Percentiles rank a stretch among this genome's conserved stretches.
phyloP scores from a whole-genome alignment of 2,329 filamentous ascomycete species.

The Neopestalotiopsis rosae region DNA sequence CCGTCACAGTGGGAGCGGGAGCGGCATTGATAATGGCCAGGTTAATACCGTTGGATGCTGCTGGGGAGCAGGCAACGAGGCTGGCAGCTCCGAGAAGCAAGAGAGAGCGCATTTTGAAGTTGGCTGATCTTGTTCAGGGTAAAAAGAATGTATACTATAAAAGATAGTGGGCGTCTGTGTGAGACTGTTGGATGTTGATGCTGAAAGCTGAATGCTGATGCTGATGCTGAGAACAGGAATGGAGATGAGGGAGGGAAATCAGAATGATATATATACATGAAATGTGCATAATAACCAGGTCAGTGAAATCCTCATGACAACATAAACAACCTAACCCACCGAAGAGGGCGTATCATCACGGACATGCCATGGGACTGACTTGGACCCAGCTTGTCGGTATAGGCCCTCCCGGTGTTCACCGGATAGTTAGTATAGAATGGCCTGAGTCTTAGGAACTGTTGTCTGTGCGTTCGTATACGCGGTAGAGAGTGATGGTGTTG shows the following conservation, averaged over 20 bases:
- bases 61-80: conserved; percentile 18
- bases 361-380: not conserved
- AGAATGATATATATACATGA: conserved; percentile 8
- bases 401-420: conserved; percentile 3
- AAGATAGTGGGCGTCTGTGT: conserved; percentile 1
- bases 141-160: not conserved
- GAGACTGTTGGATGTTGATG: not conserved
- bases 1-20: conserved; percentile 11
- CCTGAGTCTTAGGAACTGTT: not conserved
- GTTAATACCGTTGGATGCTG: conserved; percentile 16
- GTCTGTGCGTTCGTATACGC: conserved; percentile 13
- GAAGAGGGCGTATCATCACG: not conserved
- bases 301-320: not conserved
- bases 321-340: not conserved
- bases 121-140: not conserved
- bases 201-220: conserved; percentile 7
- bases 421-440: not conserved
- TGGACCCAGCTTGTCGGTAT: not conserved
- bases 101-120: conserved; percentile 14
- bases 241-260: not conserved
- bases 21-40: conserved; percentile 18
- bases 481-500: not conserved
- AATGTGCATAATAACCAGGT: not conserved
- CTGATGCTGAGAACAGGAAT: not conserved
- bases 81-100: conserved; percentile 19